Evolutionary conservation across 108 stramenopile species (phyloP).

Genomic region (Cyclotella sp.): DNA sequence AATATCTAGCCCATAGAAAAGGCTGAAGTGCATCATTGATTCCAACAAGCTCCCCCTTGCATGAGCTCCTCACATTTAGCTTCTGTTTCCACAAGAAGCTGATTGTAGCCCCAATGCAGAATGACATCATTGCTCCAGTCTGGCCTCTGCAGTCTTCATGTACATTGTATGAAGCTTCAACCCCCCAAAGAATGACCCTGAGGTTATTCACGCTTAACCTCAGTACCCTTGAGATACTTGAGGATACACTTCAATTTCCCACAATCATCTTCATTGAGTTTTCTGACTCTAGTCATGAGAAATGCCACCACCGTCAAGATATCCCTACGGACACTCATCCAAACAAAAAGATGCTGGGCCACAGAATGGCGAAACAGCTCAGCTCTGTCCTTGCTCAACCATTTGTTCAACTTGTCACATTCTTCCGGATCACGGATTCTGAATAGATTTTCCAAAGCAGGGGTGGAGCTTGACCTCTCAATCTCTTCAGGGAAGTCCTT

Average conservation of each 20-base stretch:
- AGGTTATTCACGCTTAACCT: not conserved
- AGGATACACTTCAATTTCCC: not conserved
- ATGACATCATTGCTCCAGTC: too few relatives aligned
- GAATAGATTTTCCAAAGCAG: slow-evolving; percentile 13
- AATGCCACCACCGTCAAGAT: not conserved
- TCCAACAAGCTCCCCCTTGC: too few relatives aligned
- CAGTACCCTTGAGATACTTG: not conserved
- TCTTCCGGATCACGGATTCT: not conserved
- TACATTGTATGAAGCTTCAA: not conserved
- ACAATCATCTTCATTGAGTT: slow-evolving; percentile 3
- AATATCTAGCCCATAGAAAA: too few relatives aligned
- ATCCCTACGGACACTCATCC: not conserved
- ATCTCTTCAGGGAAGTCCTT: not conserved
- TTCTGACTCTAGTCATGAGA: slow-evolving; percentile 5
- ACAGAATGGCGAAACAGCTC: not conserved
- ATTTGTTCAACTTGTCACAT: not conserved
- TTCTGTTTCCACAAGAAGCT: not conserved
- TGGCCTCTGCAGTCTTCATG: too few relatives aligned
- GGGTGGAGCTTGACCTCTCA: not conserved
- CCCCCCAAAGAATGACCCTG: not conserved
- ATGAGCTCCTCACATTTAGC: too few relatives aligned
- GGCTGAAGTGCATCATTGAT: not conserved
- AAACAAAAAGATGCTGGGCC: not conserved
- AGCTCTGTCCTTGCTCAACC: not conserved
- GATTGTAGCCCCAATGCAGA: not conserved